Conservation (phyloP, 352 stramenopile genomes). For the Phytophthora brassicae region DNA sequence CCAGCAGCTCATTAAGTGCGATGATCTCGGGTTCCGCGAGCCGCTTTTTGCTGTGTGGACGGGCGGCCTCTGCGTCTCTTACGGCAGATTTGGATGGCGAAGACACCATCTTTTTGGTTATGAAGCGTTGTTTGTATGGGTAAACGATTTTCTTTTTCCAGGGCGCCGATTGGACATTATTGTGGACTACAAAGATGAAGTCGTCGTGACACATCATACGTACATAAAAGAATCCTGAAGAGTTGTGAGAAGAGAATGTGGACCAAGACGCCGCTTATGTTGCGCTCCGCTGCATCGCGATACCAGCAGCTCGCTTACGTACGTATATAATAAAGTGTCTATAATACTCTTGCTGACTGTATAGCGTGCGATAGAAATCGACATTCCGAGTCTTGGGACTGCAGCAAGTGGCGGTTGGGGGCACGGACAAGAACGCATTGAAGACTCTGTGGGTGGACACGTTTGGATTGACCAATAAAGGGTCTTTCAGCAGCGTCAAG, state of each 20-base stretch:
- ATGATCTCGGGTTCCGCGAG: constrained; percentile 59
- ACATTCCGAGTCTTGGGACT: constrained; percentile 95
- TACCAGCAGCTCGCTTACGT: constrained; percentile 19
- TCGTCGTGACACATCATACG: not conserved
- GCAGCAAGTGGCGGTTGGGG: constrained; percentile 97
- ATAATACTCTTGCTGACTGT: not conserved
- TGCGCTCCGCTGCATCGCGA: constrained; percentile 5
- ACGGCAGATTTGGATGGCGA: too few species aligned
- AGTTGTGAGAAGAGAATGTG: constrained; percentile 7
- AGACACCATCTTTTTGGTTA: not conserved
- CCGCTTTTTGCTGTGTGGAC: constrained; percentile 11
- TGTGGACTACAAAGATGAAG: not conserved
- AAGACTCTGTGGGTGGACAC: constrained; percentile 84
- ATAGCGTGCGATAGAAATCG: constrained; percentile 36
- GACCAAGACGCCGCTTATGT: constrained; percentile 9
- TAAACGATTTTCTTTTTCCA: too few species aligned
- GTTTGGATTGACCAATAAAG: constrained; percentile 74
- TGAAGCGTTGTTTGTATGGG: too few species aligned
- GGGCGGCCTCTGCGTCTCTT: too few species aligned
- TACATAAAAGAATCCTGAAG: not conserved
- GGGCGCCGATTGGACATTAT: not conserved
- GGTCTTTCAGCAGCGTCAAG: constrained; percentile 75
- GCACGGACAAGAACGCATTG: constrained; percentile 87
- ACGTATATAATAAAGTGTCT: not conserved
- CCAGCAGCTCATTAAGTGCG: constrained; percentile 67